These are phyloP conservation scores for Ganoderma multipileum DNA, from an alignment of 1,284 basidiomycete species.

Conservation along the genomic window DNA sequence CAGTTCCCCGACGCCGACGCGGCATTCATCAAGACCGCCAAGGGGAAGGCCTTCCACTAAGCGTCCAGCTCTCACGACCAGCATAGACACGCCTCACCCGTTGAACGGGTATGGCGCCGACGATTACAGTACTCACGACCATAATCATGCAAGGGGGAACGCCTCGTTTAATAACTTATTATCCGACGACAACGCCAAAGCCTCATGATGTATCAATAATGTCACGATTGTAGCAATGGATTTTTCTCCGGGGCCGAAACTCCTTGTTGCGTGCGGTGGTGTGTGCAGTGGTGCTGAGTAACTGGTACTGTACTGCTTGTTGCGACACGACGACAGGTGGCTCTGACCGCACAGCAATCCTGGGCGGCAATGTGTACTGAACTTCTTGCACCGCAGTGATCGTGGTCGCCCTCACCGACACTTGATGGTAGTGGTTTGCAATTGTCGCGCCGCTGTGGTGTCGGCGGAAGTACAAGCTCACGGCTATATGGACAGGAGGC, in stretches of 20 bases:
- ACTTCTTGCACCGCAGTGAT: not conserved
- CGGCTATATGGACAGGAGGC: not conserved
- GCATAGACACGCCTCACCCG: not conserved
- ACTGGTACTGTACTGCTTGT: not conserved
- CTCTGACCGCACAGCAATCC: not conserved
- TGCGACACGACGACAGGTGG: not conserved
- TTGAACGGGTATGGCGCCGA: conserved; percentile 1
- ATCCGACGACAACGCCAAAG: not conserved
- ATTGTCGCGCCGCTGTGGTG: no score
- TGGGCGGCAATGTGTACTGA: not conserved
- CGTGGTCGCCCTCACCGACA: not conserved
- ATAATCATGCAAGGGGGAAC: not conserved
- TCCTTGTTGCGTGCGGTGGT: no score
- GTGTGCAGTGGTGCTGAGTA: conserved; percentile 1
- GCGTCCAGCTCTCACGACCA: not conserved
- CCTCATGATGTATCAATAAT: conserved; percentile 14
- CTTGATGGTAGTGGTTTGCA: not conserved
- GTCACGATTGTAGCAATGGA: conserved; percentile 12
- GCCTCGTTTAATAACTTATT: conserved; percentile 3
- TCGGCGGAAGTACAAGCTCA: no score
- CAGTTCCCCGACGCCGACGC: conserved; percentile 29
- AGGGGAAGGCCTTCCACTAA: conserved; percentile 21
- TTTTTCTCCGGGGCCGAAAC: conserved; percentile 5
- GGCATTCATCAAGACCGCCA: conserved; percentile 23
- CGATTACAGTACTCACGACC: not conserved